Evolutionary conservation across 208 protist genomes (phyloP), one percentile per base, ranked within the genome.

Genomic region (Trypanosoma brucei): DNA sequence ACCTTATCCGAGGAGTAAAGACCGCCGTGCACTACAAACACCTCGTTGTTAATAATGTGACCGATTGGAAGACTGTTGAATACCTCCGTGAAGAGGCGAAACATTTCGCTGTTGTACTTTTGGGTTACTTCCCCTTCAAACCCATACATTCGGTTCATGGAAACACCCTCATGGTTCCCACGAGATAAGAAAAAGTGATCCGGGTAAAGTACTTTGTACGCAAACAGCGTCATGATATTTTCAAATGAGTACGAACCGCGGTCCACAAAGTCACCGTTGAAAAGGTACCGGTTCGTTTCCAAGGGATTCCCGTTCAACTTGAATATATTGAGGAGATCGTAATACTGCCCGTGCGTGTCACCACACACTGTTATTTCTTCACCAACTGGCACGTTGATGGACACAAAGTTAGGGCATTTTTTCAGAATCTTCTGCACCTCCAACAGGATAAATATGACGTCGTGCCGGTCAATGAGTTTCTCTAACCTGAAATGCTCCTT

Each of bases 261-360:
- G 67, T 99, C 96, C 0, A 99, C 97, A 78, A 97, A 98, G 66
- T 98, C 95, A 42, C 93, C 94, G 69, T 98, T 98, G 68, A 98
- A 98, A 9, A 98, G 70, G 70, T 98, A 98, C 40, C 95, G 90
- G 70, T 98, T 98, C 2, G 70, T 84, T 22, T 65, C 55, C 1
- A 84, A 95, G 40, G 92, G 91, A 13, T 59, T 72, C 34, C 94
- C 92, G 66, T 95, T 96, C 6, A 92, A 65, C 51, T 97, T 76
- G 68, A 99, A 99, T 64, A 99, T 98, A 73, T 99, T 95, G 37
- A 98, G 78, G 39, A 98, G 68, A 75, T 99, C 97, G 74, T 98
- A 99, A 76, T 90, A 99, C 81, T 99, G 98, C 6, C 98, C 98
- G 83, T 99, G 98, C 6, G 95, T 98, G 78, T 99, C 98, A 53